phyloP scores from a whole-genome alignment of 2,329 filamentous ascomycete genomes.

The Westerdykella ornata region DNA sequence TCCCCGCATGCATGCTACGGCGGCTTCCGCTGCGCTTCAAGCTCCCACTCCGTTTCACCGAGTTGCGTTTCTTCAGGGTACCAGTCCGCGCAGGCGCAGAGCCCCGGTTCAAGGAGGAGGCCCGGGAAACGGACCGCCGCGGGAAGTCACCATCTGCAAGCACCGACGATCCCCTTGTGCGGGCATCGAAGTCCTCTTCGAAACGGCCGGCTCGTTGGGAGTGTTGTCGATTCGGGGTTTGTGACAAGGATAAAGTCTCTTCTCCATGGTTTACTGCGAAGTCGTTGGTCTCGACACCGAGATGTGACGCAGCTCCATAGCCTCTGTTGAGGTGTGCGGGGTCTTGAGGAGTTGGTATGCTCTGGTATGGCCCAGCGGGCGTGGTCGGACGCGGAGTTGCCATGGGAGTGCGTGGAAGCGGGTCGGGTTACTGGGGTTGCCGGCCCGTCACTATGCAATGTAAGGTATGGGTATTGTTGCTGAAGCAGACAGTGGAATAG shows the following conservation, averaged over 20 bases:
- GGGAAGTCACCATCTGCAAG: conserved; percentile 48
- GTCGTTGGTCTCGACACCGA: conserved; percentile 29
- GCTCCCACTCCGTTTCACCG: conserved; percentile 65
- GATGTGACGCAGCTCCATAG: conserved; percentile 25
- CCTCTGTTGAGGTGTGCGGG: conserved; percentile 34
- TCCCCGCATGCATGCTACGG: conserved; percentile 75
- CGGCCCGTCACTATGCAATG: too few relatives aligned
- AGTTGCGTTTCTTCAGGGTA: conserved; percentile 84
- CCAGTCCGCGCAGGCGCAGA: conserved; percentile 54
- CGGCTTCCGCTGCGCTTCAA: conserved; percentile 74
- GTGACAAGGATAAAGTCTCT: conserved; percentile 32
- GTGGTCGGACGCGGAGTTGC: conserved; percentile 23
- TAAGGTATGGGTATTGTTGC: too few relatives aligned
- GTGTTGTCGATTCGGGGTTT: conserved; percentile 21
- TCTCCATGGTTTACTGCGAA: conserved; percentile 32
- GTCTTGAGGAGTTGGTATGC: conserved; percentile 33
- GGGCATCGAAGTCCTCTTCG: conserved; percentile 65
- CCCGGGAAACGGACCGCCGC: conserved; percentile 57
- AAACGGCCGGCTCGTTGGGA: conserved; percentile 47
- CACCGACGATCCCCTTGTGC: conserved; percentile 59
- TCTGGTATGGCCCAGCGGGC: conserved; percentile 29
- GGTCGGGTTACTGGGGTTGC: too few relatives aligned
- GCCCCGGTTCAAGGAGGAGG: conserved; percentile 41
- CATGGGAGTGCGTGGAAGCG: conserved; percentile 11
- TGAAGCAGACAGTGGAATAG: too few relatives aligned